These are phyloP conservation scores for Candida nonsorbophila DNA, from an alignment of 805 yeast genomes.

Conservation along the genomic window DNA sequence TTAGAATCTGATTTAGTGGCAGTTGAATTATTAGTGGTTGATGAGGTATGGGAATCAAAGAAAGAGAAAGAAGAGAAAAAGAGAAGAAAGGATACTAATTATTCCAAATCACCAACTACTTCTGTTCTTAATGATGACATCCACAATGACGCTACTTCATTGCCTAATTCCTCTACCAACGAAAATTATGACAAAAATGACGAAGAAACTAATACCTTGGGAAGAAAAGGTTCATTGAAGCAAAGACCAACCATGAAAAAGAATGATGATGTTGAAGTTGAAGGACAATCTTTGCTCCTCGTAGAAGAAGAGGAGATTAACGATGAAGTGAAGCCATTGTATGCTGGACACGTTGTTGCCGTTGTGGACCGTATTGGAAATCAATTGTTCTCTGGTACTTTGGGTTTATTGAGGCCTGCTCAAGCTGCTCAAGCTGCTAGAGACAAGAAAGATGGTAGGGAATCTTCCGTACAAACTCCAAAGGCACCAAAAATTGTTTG, in stretches of 20 bases:
- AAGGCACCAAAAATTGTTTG: conserved; percentile 90
- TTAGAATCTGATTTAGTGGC: conserved; percentile 96
- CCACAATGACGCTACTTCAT: conserved; percentile 74
- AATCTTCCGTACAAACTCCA: conserved; percentile 39
- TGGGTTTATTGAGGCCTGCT: conserved; percentile 91
- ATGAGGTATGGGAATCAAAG: conserved; percentile 96
- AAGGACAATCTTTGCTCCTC: conserved; percentile 86
- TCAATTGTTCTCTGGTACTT: conserved; percentile 89
- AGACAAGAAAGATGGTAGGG: conserved; percentile 42
- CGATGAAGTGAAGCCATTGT: conserved; percentile 87
- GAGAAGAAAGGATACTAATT: conserved; percentile 67
- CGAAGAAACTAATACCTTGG: conserved; percentile 27
- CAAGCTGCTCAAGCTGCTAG: conserved; percentile 85
- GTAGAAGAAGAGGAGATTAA: conserved; percentile 95
- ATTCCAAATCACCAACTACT: conserved; percentile 26
- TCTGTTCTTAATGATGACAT: conserved; percentile 57
- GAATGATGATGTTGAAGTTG: conserved; percentile 97
- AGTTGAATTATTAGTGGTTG: conserved; percentile 87
- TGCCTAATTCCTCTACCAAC: conserved; percentile 22
- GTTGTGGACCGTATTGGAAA: conserved; percentile 97
- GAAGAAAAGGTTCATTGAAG: conserved; percentile 83
- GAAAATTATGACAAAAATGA: conserved; percentile 23
- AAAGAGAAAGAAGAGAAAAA: conserved; percentile 97
- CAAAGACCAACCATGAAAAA: conserved; percentile 97
- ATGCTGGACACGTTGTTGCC: conserved; percentile 98